These are phyloP conservation scores for Helicostylum pulchrum DNA, from an alignment of 192 early-diverging fungal species.

Conservation along the genomic window DNA sequence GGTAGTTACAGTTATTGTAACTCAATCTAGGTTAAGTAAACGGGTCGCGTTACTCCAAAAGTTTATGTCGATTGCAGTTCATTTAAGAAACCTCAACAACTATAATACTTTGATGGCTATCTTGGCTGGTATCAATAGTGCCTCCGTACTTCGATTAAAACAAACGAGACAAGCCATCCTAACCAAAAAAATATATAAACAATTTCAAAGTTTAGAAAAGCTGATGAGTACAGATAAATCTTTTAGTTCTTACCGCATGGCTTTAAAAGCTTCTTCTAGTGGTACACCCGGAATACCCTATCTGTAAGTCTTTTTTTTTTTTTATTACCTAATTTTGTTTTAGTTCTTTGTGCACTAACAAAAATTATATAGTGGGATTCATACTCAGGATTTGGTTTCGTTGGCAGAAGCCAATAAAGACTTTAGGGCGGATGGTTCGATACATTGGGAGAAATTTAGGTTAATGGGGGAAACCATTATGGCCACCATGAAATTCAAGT, in stretches of 20 bases:
- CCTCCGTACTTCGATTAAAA: conserved; percentile 58
- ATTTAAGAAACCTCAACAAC: conserved; percentile 64
- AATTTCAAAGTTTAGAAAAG: conserved; percentile 59
- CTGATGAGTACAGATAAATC: conserved; percentile 68
- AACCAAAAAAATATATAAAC: conserved; percentile 47
- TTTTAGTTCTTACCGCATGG: conserved; percentile 68
- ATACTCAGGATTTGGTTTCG: conserved; percentile 67
- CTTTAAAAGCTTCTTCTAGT: conserved; percentile 52
- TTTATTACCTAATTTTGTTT: conserved; percentile 7
- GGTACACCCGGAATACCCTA: conserved; percentile 79
- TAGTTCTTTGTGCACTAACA: not conserved
- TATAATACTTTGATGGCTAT: conserved; percentile 79
- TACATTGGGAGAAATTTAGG: conserved; percentile 74
- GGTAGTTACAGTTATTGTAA: conserved; percentile 67
- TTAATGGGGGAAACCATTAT: conserved; percentile 47
- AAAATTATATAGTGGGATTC: conserved; percentile 40
- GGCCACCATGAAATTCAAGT: conserved; percentile 26
- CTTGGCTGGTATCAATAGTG: conserved; percentile 65
- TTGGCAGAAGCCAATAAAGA: conserved; percentile 73
- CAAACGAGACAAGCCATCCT: conserved; percentile 56
- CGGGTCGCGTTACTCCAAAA: conserved; percentile 65
- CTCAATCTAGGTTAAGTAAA: conserved; percentile 58
- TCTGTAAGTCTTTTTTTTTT: conserved; percentile 50
- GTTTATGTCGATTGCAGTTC: conserved; percentile 67
- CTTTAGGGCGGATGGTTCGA: conserved; percentile 53